Base-by-base conservation (phyloP, 2,329 filamentous ascomycete species). In the Phaeophleospora eucalypticola region DNA sequence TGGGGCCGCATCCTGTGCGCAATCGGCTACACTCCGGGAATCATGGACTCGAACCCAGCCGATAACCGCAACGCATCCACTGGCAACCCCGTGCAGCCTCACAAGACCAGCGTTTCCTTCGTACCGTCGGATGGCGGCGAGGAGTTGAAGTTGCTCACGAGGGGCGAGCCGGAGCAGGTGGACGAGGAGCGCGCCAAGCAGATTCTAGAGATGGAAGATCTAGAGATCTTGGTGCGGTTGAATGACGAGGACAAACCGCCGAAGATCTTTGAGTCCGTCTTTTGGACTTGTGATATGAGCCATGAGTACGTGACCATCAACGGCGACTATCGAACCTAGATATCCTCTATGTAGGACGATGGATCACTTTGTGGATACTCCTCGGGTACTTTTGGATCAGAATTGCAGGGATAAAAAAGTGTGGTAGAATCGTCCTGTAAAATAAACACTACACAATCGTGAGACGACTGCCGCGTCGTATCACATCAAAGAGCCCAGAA, bases 1-100 rank as follows among this genome's bases (percentile, higher is more conserved):
- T 98, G 93, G 93, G 93, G 93, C 27, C 89, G 93, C 45, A 95
- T 98, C 53, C 78, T 97, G 20, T 97, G 93, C 67, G 91, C 93
- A 1, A 89, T 90, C 3, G 93, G 93, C 2, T 97, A 97, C 65
- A 75, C 79, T 0, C 76, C 77, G 49, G 80, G 83, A 1, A 81
- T 85, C 51, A 63, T 64, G 50, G 14, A n/a, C 15, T 17, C 1
- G 72, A 54, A 37, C 19, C 20, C 18, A 9, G 9, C 18, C n/a
- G 1, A 29, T 6, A n/a, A n/a, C n/a, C n/a, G n/a, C n/a, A n/a
- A n/a, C n/a, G n/a, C n/a, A n/a, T n/a, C n/a, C n/a, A n/a, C n/a
- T n/a, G n/a, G n/a, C n/a, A n/a, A n/a, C n/a, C n/a, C n/a, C 12
- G 79, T 93, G 43, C 70, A 79, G 0, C 84, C 86, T 1, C 79